Percentiles rank a stretch among this genome's conserved stretches.
phyloP scores from a whole-genome alignment of 352 stramenopile species.

The Peronospora belbahrii region DNA sequence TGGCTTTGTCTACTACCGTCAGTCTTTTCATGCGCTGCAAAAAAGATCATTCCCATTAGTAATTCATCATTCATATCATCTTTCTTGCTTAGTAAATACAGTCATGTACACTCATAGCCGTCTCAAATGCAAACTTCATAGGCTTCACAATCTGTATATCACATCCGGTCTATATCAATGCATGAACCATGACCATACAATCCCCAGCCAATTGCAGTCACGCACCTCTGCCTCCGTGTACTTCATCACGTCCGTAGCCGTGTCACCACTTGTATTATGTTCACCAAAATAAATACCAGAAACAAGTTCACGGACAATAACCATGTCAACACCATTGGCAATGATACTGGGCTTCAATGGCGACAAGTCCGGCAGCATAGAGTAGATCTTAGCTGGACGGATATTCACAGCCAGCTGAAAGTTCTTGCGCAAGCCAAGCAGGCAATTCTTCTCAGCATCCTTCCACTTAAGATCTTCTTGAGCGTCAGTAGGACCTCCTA shows the following conservation, averaged over 20 bases:
- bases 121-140: conserved; percentile 84
- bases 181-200: not conserved
- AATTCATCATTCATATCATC: not conserved
- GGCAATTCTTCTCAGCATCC: conserved; percentile 91
- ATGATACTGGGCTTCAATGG: conserved; percentile 96
- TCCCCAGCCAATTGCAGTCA: not conserved
- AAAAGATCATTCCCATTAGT: not conserved
- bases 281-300: conserved; percentile 99
- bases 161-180: not conserved
- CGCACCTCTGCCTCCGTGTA: conserved; percentile 90
- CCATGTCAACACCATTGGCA: conserved; percentile 94
- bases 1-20: conserved; percentile 98
- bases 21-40: conserved; percentile 90
- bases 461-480: conserved; percentile 87
- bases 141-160: conserved; percentile 50
- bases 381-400: conserved; percentile 96
- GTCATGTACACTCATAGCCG: conserved; percentile 55
- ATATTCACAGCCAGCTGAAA: conserved; percentile 98
- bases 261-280: conserved; percentile 59
- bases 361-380: conserved; percentile 94
- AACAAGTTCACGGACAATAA: conserved; percentile 97
- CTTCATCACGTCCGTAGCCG: conserved; percentile 94
- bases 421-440: conserved; percentile 96
- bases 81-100: not conserved
- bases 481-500: conserved; percentile 92